These are phyloP conservation scores for Trichophyton mentagrophytes DNA, from an alignment of 2,329 filamentous ascomycete genomes.

Conservation along the genomic window DNA sequence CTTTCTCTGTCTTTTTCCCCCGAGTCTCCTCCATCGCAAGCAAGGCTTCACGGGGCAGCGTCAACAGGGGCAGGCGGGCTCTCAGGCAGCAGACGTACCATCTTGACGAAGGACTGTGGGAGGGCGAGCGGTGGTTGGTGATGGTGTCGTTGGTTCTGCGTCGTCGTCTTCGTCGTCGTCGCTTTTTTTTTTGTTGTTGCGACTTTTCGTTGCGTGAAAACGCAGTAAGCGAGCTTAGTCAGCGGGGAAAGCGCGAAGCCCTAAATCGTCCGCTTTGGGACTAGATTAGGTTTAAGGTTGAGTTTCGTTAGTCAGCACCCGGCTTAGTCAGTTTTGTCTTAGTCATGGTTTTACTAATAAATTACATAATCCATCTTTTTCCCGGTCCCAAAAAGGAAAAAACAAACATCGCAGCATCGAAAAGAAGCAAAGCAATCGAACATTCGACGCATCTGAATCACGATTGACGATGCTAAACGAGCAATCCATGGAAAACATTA, in stretches of 20 bases:
- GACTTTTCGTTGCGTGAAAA: neutral
- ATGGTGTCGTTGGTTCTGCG: constrained; percentile 19
- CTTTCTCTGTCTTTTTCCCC: no score
- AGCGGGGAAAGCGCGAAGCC: constrained; percentile 19
- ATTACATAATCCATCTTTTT: neutral
- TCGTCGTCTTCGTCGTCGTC: constrained; percentile 14
- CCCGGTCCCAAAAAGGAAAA: neutral
- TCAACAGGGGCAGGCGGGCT: neutral
- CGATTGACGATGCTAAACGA: neutral
- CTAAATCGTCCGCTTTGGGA: constrained; percentile 25
- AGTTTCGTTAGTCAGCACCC: neutral
- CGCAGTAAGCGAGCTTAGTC: constrained; percentile 13
- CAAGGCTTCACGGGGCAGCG: neutral
- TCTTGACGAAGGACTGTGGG: constrained; percentile 30
- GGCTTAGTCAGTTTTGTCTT: neutral
- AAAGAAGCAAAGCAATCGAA: neutral
- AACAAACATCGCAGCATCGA: neutral
- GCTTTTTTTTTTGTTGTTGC: constrained; percentile 17
- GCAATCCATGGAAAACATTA: neutral
- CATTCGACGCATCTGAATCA: no score
- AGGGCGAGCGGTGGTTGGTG: constrained; percentile 29
- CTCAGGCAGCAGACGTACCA: constrained; percentile 26
- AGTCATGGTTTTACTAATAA: neutral
- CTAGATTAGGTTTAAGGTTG: neutral
- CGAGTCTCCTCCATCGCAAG: neutral